Evolutionary conservation across 495 filamentous ascomycete species (phyloP), one percentile per base, ranked within the genome.

Genomic region (Talaromyces thailandensis): DNA sequence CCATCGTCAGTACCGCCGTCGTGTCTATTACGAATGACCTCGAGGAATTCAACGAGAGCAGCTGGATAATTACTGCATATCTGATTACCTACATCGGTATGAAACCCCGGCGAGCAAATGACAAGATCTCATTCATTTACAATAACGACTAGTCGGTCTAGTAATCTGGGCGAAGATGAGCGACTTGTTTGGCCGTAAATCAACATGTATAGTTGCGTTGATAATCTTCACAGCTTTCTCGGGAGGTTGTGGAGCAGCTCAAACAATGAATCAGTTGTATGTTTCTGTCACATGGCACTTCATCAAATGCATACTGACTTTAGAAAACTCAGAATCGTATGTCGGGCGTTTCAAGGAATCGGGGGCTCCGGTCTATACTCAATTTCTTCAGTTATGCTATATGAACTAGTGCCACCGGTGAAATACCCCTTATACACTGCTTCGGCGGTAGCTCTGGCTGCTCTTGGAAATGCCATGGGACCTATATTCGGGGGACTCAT

Each of bases 1-100:
- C 80, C 3, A 86, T 87, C 56, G 81, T 87, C n/a, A 82, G 79
- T 26, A 87, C 84, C 0, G 77, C 84, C 0, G 69, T 86, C 6
- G 75, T 85, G 16, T 78, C 79, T 16, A 82, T 86, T 35, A 80
- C 76, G 0, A 69, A 78, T 56, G 79, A 82, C 23, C 73, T 86
- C 8, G 65, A 73, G 0, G 73, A 79, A 45, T 80, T 77, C 50
- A 67, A 73, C 12, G 71, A 82, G 63, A 73, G 71, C 2, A 74
- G 75, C 12, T 85, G 81, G 83, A 70, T 86, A 11, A 75, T 83
- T 18, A 81, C 80, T 16, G 68, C 76, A 2, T 86, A 85, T 62
- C 70, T 84, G 12, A 64, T 85, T 4, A 80, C 77, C 4, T 85
- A 84, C 60, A 79, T 79, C 0, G 77, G 81, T 76, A 69, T 50